These are phyloP conservation scores for Plasmodium gallinaceum DNA, from an alignment of 169 alveolate genomes.

Conservation along the genomic window DNA sequence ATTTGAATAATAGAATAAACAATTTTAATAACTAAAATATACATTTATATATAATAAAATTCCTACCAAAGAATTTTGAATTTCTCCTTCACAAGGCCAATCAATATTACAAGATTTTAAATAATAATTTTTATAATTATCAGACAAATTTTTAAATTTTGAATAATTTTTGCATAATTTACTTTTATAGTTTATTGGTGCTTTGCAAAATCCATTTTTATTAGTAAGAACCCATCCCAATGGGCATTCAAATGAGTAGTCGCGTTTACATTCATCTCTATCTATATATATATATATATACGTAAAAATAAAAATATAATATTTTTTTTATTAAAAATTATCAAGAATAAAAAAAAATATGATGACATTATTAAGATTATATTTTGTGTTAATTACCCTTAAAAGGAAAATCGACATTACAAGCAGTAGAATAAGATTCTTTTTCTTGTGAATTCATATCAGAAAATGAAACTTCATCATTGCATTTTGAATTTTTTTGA, in stretches of 20 bases:
- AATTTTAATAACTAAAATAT: background rate
- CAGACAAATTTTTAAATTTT: conserved; percentile 59
- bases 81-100: conserved; percentile 73
- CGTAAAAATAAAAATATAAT: background rate
- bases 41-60: background rate
- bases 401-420: conserved; percentile 69
- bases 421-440: conserved; percentile 47
- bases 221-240: conserved; percentile 60
- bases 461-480: conserved; percentile 36
- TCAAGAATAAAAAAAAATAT: too few species aligned
- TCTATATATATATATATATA: conserved; percentile 6
- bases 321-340: too few species aligned
- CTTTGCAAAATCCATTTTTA: conserved; percentile 41
- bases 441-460: conserved; percentile 46
- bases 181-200: conserved; percentile 58
- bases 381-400: conserved; percentile 23
- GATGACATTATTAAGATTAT: too few species aligned
- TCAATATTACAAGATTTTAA: conserved; percentile 54
- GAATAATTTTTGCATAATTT: conserved; percentile 25
- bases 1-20: background rate
- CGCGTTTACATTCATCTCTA: conserved; percentile 32
- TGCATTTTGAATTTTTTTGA: conserved; percentile 32
- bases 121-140: conserved; percentile 49
- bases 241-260: conserved; percentile 61
- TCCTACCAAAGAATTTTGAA: conserved; percentile 49